Evolutionary conservation across 2,329 filamentous ascomycete species (phyloP).

Genomic region (Xylaria digitata): DNA sequence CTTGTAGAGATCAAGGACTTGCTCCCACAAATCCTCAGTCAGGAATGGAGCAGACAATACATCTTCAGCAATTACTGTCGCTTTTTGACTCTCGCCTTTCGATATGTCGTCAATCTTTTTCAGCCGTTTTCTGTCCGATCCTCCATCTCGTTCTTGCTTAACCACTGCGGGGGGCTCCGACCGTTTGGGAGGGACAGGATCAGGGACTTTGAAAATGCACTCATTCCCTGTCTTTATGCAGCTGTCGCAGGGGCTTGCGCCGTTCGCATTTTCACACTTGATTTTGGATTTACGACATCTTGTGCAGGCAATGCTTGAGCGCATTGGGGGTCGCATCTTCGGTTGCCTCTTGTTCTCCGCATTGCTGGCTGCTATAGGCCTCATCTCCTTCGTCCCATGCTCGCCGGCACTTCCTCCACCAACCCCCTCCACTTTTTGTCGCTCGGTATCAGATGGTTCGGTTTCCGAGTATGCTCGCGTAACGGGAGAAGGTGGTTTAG

Average conservation of each 20-base stretch:
- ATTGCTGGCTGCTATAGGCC: slow-evolving; percentile 50
- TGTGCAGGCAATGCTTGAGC: slow-evolving; percentile 82
- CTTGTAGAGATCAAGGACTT: slow-evolving; percentile 76
- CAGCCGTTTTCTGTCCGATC: slow-evolving; percentile 62
- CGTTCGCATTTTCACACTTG: slow-evolving; percentile 84
- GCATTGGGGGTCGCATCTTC: slow-evolving; percentile 67
- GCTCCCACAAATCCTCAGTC: slow-evolving; percentile 73
- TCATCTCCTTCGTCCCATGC: slow-evolving; percentile 48
- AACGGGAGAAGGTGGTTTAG: slow-evolving; percentile 46
- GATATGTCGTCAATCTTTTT: slow-evolving; percentile 58
- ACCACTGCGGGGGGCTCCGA: slow-evolving; percentile 52
- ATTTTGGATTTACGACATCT: slow-evolving; percentile 84
- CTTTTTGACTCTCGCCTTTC: slow-evolving; percentile 53
- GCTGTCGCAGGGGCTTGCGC: slow-evolving; percentile 76
- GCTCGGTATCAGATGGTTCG: slow-evolving; percentile 45
- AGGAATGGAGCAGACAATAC: slow-evolving; percentile 71
- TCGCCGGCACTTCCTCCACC: slow-evolving; percentile 43
- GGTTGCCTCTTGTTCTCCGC: slow-evolving; percentile 56
- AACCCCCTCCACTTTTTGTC: slow-evolving; percentile 39
- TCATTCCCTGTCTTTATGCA: slow-evolving; percentile 78
- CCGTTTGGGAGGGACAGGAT: slow-evolving; percentile 58
- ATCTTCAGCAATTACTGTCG: slow-evolving; percentile 62
- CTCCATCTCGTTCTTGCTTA: slow-evolving; percentile 57
- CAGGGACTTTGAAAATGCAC: slow-evolving; percentile 73
- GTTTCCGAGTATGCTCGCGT: slow-evolving; percentile 44